Percentiles rank a stretch among this genome's conserved stretches.
These are phyloP conservation scores for Nigrograna mackinnonii DNA, from an alignment of 2,329 filamentous ascomycete species.

Conservation along the genomic window DNA sequence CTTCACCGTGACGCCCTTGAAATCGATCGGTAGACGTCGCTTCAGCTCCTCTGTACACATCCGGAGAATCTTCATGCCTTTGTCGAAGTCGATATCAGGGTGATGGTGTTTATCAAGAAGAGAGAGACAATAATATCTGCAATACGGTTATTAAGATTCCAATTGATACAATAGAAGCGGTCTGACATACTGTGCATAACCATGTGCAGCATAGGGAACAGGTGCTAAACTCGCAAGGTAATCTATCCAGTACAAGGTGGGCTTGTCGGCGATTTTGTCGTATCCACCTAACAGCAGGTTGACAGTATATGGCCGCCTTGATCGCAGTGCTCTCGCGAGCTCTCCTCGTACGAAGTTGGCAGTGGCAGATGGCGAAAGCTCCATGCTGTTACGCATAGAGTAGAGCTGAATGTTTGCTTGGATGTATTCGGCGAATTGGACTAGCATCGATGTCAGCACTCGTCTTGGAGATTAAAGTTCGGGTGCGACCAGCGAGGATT, in stretches of 20 bases:
- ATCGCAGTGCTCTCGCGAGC: slow-evolving; percentile 86
- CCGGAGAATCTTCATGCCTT: slow-evolving; percentile 88
- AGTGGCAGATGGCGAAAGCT: slow-evolving; percentile 85
- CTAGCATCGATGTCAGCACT: no score
- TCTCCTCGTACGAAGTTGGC: slow-evolving; percentile 94
- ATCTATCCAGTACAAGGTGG: slow-evolving; percentile 94
- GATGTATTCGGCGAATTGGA: slow-evolving; percentile 99
- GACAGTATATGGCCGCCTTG: slow-evolving; percentile 92
- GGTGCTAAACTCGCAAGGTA: slow-evolving; percentile 89
- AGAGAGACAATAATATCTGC: slow-evolving; percentile 93
- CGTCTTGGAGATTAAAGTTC: no score
- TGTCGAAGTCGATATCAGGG: slow-evolving; percentile 84
- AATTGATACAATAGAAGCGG: neutral
- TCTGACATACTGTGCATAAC: slow-evolving; percentile 81
- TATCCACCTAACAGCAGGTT: slow-evolving; percentile 94
- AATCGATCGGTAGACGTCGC: slow-evolving; percentile 94
- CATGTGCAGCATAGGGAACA: slow-evolving; percentile 94
- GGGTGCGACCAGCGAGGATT: no score
- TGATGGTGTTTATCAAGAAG: slow-evolving; percentile 99
- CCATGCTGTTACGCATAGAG: slow-evolving; percentile 95
- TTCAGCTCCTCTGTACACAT: slow-evolving; percentile 98
- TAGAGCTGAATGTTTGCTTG: slow-evolving; percentile 98
- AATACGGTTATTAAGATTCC: neutral
- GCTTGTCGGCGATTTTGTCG: slow-evolving; percentile 88
- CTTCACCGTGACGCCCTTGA: slow-evolving; percentile 95